Conservation (phyloP, 2,329 filamentous ascomycete genomes). For the Colletotrichum spaethianum region DNA sequence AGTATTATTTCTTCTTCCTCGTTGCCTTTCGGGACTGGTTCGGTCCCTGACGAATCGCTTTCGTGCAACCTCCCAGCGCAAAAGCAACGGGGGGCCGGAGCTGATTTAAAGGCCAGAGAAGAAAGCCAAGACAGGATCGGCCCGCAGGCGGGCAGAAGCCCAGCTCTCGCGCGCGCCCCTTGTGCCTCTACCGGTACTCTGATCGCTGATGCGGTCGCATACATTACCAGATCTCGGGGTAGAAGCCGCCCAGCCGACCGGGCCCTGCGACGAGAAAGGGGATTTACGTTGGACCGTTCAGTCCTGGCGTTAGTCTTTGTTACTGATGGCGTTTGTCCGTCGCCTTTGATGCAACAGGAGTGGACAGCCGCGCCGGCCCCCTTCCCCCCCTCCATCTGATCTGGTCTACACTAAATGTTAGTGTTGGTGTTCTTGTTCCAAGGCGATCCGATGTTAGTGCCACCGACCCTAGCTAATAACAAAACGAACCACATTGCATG, state of each 20-base stretch:
- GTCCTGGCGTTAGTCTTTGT: neutral
- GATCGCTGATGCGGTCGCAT: slow-evolving; percentile 14
- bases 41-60: slow-evolving; percentile 20
- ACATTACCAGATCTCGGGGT: slow-evolving; percentile 33
- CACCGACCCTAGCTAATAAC: slow-evolving; percentile 2
- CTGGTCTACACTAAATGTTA: neutral
- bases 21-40: neutral
- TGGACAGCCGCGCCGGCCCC: neutral
- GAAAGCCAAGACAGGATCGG: slow-evolving; percentile 38
- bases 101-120: slow-evolving; percentile 1
- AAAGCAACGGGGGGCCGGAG: slow-evolving; percentile 13
- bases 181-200: neutral
- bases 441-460: slow-evolving; percentile 15
- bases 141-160: slow-evolving; percentile 22
- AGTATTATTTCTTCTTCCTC: slow-evolving; percentile 12
- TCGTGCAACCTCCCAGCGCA: neutral
- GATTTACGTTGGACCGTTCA: neutral
- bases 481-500: neutral
- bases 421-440: neutral
- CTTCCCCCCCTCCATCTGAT: neutral
- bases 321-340: neutral
- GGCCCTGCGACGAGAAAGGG: neutral
- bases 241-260: slow-evolving; percentile 5
- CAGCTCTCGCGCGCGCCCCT: too few species aligned
- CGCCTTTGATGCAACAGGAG: slow-evolving; percentile 6